phyloP scores from a whole-genome alignment of 768 basidiomycete genomes.

The Naganishia friedmannii region DNA sequence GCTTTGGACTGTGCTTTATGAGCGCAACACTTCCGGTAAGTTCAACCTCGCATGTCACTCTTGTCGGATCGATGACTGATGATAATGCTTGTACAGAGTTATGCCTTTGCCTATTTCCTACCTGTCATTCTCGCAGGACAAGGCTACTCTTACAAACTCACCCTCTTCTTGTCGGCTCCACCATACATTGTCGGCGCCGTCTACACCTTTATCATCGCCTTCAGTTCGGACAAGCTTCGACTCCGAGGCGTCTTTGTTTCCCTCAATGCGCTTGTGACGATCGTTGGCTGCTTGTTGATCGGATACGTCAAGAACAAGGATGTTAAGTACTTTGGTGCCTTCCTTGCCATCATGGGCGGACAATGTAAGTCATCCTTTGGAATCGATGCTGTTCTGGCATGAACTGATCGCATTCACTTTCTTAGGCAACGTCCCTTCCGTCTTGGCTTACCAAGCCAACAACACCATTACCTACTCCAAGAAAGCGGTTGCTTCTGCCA shows the following conservation, averaged over 20 bases:
- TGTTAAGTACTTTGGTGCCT: slow-evolving; percentile 37
- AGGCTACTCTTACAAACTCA: slow-evolving; percentile 41
- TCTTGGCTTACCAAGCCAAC: slow-evolving; percentile 38
- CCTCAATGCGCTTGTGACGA: slow-evolving; percentile 34
- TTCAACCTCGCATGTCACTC: not conserved
- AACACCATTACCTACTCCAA: slow-evolving; percentile 34
- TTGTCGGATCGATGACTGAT: not conserved
- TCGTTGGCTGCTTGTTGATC: slow-evolving; percentile 37
- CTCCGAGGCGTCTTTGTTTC: slow-evolving; percentile 41
- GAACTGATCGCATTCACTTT: not conserved
- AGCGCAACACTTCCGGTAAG: slow-evolving; percentile 37
- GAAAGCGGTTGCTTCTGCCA: slow-evolving; percentile 33
- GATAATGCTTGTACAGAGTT: slow-evolving; percentile 27
- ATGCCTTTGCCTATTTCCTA: slow-evolving; percentile 40
- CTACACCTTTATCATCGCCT: slow-evolving; percentile 37
- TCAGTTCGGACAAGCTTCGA: slow-evolving; percentile 36
- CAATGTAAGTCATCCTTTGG: slow-evolving; percentile 11
- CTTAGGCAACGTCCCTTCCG: slow-evolving; percentile 36
- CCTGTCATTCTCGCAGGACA: slow-evolving; percentile 42
- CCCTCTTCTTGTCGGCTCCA: slow-evolving; percentile 46
- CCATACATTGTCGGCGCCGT: slow-evolving; percentile 40
- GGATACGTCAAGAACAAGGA: slow-evolving; percentile 34
- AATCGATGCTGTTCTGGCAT: not conserved
- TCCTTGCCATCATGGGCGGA: slow-evolving; percentile 35
- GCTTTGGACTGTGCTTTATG: slow-evolving; percentile 42